These are phyloP conservation scores for Podospora didyma DNA, from an alignment of 495 filamentous ascomycete genomes.

Conservation along the genomic window DNA sequence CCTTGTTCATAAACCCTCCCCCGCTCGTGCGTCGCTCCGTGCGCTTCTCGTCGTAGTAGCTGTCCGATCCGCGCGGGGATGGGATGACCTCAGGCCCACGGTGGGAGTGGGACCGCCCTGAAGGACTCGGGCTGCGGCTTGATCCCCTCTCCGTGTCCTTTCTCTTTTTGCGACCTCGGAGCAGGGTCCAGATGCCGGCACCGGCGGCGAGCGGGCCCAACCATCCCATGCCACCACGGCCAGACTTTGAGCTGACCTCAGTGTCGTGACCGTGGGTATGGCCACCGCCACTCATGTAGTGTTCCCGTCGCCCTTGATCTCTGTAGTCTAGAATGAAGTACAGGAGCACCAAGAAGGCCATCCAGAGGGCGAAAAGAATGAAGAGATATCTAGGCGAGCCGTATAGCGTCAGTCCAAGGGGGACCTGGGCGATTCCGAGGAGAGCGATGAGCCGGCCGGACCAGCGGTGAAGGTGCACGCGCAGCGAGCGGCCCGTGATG, in stretches of 20 bases:
- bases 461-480: conserved; percentile 85
- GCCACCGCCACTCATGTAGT: conserved; percentile 32
- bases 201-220: conserved; percentile 53
- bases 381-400: conserved; percentile 83
- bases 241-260: conserved; percentile 25
- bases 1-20: conserved; percentile 59
- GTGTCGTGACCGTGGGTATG: conserved; percentile 20
- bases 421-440: conserved; percentile 81
- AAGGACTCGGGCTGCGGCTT: conserved; percentile 29
- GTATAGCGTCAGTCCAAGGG: conserved; percentile 86
- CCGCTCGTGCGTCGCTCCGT: conserved; percentile 36
- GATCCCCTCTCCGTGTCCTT: conserved; percentile 31
- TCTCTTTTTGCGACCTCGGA: conserved; percentile 41
- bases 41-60: conserved; percentile 60
- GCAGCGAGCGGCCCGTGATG: conserved; percentile 56
- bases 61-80: conserved; percentile 43
- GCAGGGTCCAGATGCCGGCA: conserved; percentile 56
- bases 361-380: conserved; percentile 75
- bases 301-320: conserved; percentile 45
- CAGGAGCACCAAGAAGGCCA: conserved; percentile 57
- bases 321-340: conserved; percentile 73
- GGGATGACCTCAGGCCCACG: conserved; percentile 43
- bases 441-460: conserved; percentile 70
- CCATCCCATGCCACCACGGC: conserved; percentile 47
- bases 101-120: conserved; percentile 17